phyloP scores from a whole-genome alignment of 345 rosid genomes.

The Lagerstroemia speciosa region DNA sequence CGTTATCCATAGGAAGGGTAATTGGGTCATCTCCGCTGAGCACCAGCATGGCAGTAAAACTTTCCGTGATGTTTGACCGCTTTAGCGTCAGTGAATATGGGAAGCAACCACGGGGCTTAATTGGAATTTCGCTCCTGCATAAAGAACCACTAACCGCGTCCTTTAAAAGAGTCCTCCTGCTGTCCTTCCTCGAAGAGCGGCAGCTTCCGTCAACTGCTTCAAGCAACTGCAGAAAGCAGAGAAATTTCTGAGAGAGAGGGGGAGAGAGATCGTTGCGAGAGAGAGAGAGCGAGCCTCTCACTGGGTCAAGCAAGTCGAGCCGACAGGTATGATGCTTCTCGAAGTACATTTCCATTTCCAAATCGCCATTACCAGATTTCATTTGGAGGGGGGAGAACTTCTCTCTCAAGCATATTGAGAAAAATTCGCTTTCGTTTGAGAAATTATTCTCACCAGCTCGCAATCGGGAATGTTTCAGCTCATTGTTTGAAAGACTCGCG shows the following conservation, averaged over 20 bases:
- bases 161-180: conserved; percentile 3
- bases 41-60: neutral
- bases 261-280: neutral
- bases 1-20: neutral
- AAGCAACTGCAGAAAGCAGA: neutral
- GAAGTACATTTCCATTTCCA: neutral
- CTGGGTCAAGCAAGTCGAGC: neutral
- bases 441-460: neutral
- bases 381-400: neutral
- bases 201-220: neutral
- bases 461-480: neutral
- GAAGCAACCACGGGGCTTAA: neutral
- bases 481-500: neutral
- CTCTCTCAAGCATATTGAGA: neutral
- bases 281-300: neutral
- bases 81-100: neutral
- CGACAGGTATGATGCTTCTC: neutral
- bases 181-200: neutral
- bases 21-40: neutral
- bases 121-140: neutral
- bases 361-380: neutral
- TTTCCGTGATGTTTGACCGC: neutral
- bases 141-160: neutral
- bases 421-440: neutral
- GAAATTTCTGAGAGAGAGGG: neutral